Conservation (phyloP, 1,139 yeast genomes). For the Kodamaea fungicola region DNA sequence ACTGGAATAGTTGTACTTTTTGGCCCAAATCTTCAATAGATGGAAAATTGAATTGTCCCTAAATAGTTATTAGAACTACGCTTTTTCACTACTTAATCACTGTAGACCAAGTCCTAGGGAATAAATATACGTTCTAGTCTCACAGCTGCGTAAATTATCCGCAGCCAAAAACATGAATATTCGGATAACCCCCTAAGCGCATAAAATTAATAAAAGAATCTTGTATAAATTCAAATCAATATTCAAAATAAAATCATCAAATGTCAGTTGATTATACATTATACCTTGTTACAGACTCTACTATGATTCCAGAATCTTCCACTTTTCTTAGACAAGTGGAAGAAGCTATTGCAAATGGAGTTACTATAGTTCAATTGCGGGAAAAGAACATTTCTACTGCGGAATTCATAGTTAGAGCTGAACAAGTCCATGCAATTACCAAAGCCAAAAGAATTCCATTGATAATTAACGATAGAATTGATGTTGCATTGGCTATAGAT, state of each 20-base stretch:
- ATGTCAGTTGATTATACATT: conserved; percentile 53
- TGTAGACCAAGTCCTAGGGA: no score
- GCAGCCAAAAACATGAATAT: no score
- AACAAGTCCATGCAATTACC: conserved; percentile 59
- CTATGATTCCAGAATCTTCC: conserved; percentile 64
- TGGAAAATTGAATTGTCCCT: no score
- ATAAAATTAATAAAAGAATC: no score
- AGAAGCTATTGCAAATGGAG: conserved; percentile 66
- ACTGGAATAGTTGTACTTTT: no score
- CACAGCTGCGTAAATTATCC: no score
- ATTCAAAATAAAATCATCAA: not conserved
- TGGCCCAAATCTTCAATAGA: no score
- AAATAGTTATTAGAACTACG: no score
- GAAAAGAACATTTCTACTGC: conserved; percentile 74
- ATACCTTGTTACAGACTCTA: conserved; percentile 80
- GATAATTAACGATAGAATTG: conserved; percentile 83
- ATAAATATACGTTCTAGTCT: no score
- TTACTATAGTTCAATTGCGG: conserved; percentile 76
- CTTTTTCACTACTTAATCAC: no score
- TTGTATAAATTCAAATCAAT: no score
- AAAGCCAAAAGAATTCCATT: conserved; percentile 61
- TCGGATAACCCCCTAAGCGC: no score
- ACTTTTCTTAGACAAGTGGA: conserved; percentile 61
- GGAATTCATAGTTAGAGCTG: conserved; percentile 63
- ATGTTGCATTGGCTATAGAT: conserved; percentile 83